Base-by-base conservation (phyloP, 1,139 yeast genomes). In the Meyerozyma carpophila region DNA sequence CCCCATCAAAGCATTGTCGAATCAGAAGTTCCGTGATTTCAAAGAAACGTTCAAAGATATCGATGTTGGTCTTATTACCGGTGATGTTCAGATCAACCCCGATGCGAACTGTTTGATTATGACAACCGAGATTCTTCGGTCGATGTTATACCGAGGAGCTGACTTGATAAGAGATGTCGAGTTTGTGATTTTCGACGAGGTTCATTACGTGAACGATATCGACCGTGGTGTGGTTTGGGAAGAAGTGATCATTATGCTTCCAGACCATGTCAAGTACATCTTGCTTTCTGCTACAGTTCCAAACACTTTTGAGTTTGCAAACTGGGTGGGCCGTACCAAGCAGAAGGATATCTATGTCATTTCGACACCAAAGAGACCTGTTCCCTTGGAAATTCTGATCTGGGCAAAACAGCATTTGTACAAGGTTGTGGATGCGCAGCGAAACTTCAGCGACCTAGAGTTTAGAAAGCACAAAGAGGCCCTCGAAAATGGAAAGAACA, bases 151-250 rank as follows among this genome's bases (percentile, higher is more conserved):
- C 59, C 75, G 96, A 58, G 99, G 98, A 44, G 95, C 98, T 0
- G 98, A 93, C 63, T 71, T 93, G 43, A 90, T 93, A 60, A 77
- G 98, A 62, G 99, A 93, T 65, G 98, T 94, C 24, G 98, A 93
- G 50, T 93, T 93, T 75, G 97, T 93, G 21, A 88, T 93, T 39
- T 93, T 93, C 59, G 99, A 93, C 66, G 99, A 93, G 63, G 98
- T 93, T 3, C 99, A 93, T 65, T 93, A 93, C 60, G 96, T 93
- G 57, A 90, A 93, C 58, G 99, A 93, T 67, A 86, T 88, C 46
- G 96, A 90, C 57, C 79, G 99, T 62, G 99, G 99, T 59, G 98
- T 93, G 29, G 99, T 93, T 6, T 93, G 99, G 99, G 99, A 93
- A 66, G 99, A 93, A 63, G 96, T 94, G 8, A 93, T 93, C 48